phyloP scores from a whole-genome alignment of 768 basidiomycete genomes.

The Floccularia luteovirens region DNA sequence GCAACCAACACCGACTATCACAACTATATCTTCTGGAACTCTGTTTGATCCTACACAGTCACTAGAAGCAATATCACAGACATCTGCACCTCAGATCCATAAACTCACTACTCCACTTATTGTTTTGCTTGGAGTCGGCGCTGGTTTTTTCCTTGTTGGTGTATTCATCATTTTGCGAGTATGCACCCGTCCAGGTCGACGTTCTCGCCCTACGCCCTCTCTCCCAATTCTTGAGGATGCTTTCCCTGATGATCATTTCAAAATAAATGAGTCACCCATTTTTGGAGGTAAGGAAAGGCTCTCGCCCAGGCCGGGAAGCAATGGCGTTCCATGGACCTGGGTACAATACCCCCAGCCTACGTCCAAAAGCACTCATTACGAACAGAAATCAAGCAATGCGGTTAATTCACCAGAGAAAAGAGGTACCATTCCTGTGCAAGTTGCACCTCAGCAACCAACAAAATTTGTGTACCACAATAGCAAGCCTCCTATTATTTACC shows the following conservation, averaged over 20 bases:
- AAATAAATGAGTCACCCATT: conserved; percentile 56
- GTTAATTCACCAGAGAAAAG: no score
- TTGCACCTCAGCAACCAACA: no score
- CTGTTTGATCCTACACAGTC: no score
- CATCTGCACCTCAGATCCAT: no score
- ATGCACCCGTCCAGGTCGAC: conserved; percentile 41
- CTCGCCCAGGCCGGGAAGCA: conserved; percentile 33
- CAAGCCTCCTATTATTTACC: no score
- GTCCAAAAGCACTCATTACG: conserved; percentile 8
- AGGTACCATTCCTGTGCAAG: no score
- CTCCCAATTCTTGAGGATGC: conserved; percentile 63
- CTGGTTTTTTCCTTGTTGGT: conserved; percentile 38
- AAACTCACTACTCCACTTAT: conserved; percentile 42
- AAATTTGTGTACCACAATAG: no score
- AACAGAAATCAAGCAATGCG: no score
- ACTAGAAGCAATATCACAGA: no score
- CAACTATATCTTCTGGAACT: no score
- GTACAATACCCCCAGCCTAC: conserved; percentile 41
- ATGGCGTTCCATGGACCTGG: conserved; percentile 51
- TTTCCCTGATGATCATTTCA: conserved; percentile 37
- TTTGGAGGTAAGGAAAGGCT: conserved; percentile 70
- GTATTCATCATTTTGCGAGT: conserved; percentile 39
- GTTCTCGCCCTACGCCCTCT: conserved; percentile 59
- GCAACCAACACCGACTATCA: no score
- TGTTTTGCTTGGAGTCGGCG: conserved; percentile 45